Base-by-base conservation (phyloP, 2,329 filamentous ascomycete species). In the Diaporthe vaccinii region DNA sequence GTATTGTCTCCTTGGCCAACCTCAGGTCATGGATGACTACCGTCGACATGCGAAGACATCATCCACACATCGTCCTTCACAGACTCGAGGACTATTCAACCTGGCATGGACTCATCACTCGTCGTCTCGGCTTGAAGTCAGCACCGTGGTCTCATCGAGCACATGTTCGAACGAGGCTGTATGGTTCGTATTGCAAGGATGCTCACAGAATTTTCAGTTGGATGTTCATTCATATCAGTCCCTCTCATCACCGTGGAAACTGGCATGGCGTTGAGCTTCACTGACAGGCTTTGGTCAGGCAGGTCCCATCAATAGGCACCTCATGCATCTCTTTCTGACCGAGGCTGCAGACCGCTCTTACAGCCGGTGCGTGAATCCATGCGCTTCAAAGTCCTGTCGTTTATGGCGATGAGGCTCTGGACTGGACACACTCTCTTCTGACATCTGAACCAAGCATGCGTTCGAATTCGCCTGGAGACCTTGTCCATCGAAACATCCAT, bases 341-440 rank as follows among this genome's bases (percentile, higher is more conserved):
- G 31, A 41, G 49, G 12, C 14, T 31, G n/a, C 65, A 69, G 46
- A 69, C 65, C 65, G 65, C 65, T 55, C 15, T 69, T 55, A 34
- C 49, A 55, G 49, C 15, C 46, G 34, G 25, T 34, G 25, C 17
- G n/a, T 2, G 2, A 17, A 25, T 15, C 34, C 34, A 31, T 69
- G 49, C 14, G 41, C 65, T 25, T 51, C 20, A 25, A 22, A 20
- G 22, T 8, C 14, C n/a, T 31, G 46, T 41, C 46, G 46, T 22
- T 17, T 15, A 7, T 7, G 31, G 15, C n/a, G 65, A 53, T 12
- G 34, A 20, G 15, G 12, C 7, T 28, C 15, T 1, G 17, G 10
- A 15, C 15, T 55, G 49, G 8, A 55, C 9, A 10, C 9, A 9
- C 2, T 14, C 34, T 41, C 34, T 41, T 22, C 34, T 15, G 49